Conservation (phyloP, 2,329 filamentous ascomycete genomes). For the Neofusicoccum cordaticola region DNA sequence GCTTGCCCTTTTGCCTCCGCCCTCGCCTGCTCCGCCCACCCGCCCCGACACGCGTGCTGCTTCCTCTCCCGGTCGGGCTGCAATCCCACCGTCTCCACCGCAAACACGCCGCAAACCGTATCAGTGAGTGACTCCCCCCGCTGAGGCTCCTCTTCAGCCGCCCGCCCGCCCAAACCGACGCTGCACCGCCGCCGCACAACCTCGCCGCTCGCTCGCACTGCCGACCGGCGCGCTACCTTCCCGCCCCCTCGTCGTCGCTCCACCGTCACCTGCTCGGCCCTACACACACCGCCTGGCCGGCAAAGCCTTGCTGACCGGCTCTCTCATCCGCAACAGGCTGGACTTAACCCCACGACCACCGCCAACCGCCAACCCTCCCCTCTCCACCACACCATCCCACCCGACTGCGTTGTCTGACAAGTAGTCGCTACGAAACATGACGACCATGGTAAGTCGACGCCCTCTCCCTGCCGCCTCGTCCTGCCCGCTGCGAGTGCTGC, state of each 20-base stretch:
- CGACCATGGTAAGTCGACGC: constrained; percentile 57
- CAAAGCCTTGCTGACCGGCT: constrained; percentile 42
- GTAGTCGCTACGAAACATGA: constrained; percentile 47
- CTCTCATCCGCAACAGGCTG: constrained; percentile 33
- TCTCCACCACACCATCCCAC: constrained; percentile 21
- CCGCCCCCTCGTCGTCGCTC: constrained; percentile 21
- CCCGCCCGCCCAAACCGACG: neutral
- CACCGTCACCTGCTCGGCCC: constrained; percentile 28
- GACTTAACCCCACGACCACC: constrained; percentile 28
- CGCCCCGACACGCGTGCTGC: neutral
- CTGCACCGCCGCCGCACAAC: constrained; percentile 18
- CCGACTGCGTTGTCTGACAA: constrained; percentile 13
- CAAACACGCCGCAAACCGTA: constrained; percentile 4
- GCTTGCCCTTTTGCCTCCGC: neutral
- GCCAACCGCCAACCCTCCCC: constrained; percentile 22
- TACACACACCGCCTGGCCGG: constrained; percentile 44
- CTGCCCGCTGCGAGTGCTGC: constrained; percentile 9
- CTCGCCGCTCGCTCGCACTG: constrained; percentile 9
- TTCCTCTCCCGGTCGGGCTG: constrained; percentile 12
- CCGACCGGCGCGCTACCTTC: neutral
- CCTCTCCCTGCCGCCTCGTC: constrained; percentile 33
- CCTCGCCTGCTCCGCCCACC: neutral
- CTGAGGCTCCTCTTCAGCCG: constrained; percentile 22
- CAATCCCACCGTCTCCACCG: constrained; percentile 16
- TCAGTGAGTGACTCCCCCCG: constrained; percentile 18